A percentile compares a stretch with the other conserved stretches of the same genome.
phyloP scores from a whole-genome alignment of 768 basidiomycete species.

The Collybia sp. region DNA sequence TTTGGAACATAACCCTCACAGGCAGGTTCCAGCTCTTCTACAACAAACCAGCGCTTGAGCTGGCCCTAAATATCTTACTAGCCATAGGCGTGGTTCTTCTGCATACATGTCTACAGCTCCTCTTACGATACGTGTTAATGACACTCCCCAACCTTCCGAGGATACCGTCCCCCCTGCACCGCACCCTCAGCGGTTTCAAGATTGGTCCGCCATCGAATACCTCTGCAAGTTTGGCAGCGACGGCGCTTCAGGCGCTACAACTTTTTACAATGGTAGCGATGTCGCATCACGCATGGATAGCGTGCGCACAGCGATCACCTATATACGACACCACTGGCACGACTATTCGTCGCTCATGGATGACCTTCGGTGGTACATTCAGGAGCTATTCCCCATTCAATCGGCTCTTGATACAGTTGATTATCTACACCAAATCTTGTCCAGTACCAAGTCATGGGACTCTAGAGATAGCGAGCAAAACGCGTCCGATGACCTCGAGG shows the following conservation, averaged over 20 bases:
- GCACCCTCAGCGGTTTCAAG: constrained; percentile 9
- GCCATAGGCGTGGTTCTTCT: too few species aligned
- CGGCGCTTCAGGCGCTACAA: background rate
- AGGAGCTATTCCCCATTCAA: constrained; percentile 1
- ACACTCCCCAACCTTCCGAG: too few species aligned
- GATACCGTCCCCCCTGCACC: background rate
- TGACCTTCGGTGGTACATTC: constrained; percentile 1
- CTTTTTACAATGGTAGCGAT: constrained; percentile 12
- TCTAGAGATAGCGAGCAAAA: constrained; percentile 5
- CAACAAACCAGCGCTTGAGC: too few species aligned
- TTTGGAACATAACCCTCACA: too few species aligned
- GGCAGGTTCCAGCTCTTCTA: too few species aligned
- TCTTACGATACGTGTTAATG: too few species aligned
- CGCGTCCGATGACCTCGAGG: constrained; percentile 2
- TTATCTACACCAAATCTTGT: constrained; percentile 4
- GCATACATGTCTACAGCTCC: too few species aligned
- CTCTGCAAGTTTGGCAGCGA: background rate
- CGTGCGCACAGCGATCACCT: constrained; percentile 11
- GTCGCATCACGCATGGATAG: constrained; percentile 11
- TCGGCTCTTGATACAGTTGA: background rate
- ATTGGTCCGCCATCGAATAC: constrained; percentile 6
- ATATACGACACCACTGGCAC: constrained; percentile 14
- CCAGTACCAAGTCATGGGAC: constrained; percentile 13
- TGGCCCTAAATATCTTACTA: too few species aligned
- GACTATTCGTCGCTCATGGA: constrained; percentile 12